A percentile compares a stretch with the other conserved stretches of the same genome.
These are phyloP conservation scores for Andrographis paniculata DNA, from an alignment of 305 asterid species.

Conservation along the genomic window DNA sequence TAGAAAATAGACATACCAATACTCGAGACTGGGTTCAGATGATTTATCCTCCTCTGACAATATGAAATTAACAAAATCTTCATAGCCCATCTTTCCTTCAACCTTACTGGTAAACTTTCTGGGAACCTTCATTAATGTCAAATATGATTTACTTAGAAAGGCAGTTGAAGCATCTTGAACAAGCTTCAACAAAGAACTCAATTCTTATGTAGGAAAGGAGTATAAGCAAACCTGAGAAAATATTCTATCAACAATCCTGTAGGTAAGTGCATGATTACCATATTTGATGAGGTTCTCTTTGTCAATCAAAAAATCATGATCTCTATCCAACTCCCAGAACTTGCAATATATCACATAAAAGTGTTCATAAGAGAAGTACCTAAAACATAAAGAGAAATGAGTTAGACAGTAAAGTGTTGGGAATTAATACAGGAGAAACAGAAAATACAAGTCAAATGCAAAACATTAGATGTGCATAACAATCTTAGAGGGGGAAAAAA, in stretches of 20 bases:
- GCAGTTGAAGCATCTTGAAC: slow-evolving; percentile 15
- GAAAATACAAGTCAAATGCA: background rate
- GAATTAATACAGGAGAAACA: slow-evolving; percentile 12
- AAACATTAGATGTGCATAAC: background rate
- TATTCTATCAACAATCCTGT: slow-evolving; percentile 94
- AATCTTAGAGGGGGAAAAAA: no score
- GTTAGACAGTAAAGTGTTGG: slow-evolving; percentile 13
- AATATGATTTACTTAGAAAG: slow-evolving; percentile 20
- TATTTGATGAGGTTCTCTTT: slow-evolving; percentile 97
- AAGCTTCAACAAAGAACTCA: background rate
- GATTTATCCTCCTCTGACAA: slow-evolving; percentile 98
- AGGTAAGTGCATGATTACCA: slow-evolving; percentile 97
- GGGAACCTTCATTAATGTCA: slow-evolving; percentile 11
- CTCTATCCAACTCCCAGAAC: slow-evolving; percentile 98
- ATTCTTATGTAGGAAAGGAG: background rate
- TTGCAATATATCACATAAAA: slow-evolving; percentile 98
- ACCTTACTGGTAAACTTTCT: slow-evolving; percentile 96
- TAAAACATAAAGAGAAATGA: slow-evolving; percentile 30
- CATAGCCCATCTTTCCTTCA: slow-evolving; percentile 99
- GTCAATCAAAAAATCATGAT: slow-evolving; percentile 90
- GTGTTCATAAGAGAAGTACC: slow-evolving; percentile 97
- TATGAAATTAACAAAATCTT: slow-evolving; percentile 95
- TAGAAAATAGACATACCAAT: slow-evolving; percentile 46
- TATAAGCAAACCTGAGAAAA: slow-evolving; percentile 84
- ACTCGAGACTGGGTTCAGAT: slow-evolving; percentile 97